Evolutionary conservation across 2,329 filamentous ascomycete genomes (phyloP), one percentile per base, ranked within the genome.

Genomic region (Fusarium continuum): DNA sequence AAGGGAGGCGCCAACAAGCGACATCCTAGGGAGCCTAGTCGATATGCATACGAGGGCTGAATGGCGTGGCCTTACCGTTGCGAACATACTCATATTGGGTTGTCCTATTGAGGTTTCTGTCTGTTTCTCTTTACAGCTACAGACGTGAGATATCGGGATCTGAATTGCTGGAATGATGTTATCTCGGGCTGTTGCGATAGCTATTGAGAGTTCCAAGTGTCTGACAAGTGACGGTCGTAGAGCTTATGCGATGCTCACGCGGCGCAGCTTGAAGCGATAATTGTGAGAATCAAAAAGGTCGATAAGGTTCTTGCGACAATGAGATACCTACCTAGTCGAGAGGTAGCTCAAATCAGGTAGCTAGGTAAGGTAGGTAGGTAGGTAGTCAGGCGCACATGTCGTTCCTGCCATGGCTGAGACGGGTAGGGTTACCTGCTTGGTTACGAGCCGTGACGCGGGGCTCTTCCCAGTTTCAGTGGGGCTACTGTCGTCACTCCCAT

Each of bases 61-160:
- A 43, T 31, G 17, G 19, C 8, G 31, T 41, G 13, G 14, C 22
- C 55, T 54, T 60, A 74, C 73, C 62, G 70, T 67, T 53, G 73
- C 72, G 43, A 75, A 75, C 73, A 75, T 73, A 56, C 35, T 57
- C 61, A 38, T 49, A 13, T 11, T 17, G 41, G 31, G 41, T 23
- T 38, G 41, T 36, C 13, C 44, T 45, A 14, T 6, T 5, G 25
- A 16, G 28, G 5, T 5, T 19, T 19, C 20, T 20, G n/a, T 16
- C 13, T 13, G 14, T 22, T n/a, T 4, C 26, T 7, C 28, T 17
- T 19, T 16, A 28, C 4, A 29, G 17, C 20, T 38, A 13, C 10
- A 11, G 14, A 7, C 28, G 32, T 32, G 52, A 22, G 46, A 50
- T 31, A 57, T 19, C 25, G 41, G 17, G 28, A 29, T 44, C 25